phyloP scores from a whole-genome alignment of 2,329 filamentous ascomycete species.

The Xylaria hypoxylon region DNA sequence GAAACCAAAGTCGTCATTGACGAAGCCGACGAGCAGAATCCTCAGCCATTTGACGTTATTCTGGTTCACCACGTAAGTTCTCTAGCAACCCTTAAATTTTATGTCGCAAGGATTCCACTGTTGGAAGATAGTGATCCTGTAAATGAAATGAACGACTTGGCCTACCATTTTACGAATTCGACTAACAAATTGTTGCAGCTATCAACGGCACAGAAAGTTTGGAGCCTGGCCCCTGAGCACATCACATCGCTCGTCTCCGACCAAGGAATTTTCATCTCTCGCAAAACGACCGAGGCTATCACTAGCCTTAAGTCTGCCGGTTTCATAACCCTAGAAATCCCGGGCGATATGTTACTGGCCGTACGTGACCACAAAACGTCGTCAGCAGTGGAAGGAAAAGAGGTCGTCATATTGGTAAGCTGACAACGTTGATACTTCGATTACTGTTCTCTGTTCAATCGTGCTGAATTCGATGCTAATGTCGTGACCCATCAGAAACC shows the following conservation, averaged over 20 bases:
- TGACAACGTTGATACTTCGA: neutral
- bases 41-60: slow-evolving; percentile 12
- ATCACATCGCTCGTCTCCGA: slow-evolving; percentile 8
- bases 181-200: slow-evolving; percentile 6
- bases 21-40: neutral
- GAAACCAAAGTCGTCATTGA: slow-evolving; percentile 9
- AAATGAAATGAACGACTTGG: neutral
- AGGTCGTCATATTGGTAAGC: slow-evolving; percentile 10
- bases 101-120: no score
- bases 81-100: no score
- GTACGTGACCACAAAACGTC: neutral
- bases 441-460: neutral
- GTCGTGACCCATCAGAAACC: neutral
- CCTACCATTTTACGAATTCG: neutral
- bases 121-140: no score
- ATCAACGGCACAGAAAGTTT: slow-evolving; percentile 9
- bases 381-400: slow-evolving; percentile 2
- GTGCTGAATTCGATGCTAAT: neutral
- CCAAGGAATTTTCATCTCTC: slow-evolving; percentile 7
- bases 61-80: slow-evolving; percentile 12
- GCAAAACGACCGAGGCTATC: slow-evolving; percentile 1
- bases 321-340: slow-evolving; percentile 3
- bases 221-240: slow-evolving; percentile 4
- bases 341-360: slow-evolving; percentile 1
- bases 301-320: neutral